These are phyloP conservation scores for Auricularia cornea DNA, from an alignment of 768 basidiomycete genomes.

Conservation along the genomic window DNA sequence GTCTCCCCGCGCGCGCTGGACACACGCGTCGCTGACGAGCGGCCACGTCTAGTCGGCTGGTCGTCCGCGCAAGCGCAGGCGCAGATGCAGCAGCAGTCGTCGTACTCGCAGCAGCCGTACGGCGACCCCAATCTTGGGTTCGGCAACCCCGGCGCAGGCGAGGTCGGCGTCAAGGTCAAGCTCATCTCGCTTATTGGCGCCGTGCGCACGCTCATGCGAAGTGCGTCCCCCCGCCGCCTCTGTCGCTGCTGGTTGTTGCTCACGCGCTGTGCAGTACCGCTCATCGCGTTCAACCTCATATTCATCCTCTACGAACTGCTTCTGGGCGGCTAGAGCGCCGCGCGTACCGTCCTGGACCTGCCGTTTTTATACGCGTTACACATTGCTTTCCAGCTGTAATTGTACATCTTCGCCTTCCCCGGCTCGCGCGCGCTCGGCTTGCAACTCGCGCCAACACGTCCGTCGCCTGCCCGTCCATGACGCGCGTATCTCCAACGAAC, in stretches of 20 bases:
- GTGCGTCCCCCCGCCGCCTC: conserved; percentile 46
- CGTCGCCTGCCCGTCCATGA: too few relatives aligned
- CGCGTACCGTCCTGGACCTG: too few relatives aligned
- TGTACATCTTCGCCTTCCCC: too few relatives aligned
- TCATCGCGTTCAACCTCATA: conserved; percentile 79
- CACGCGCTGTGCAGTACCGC: conserved; percentile 59
- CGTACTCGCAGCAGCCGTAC: conserved; percentile 37
- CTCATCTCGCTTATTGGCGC: conserved; percentile 90
- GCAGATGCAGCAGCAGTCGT: conserved; percentile 41
- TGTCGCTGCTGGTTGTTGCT: conserved; percentile 2
- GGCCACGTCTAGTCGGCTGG: conserved; percentile 70
- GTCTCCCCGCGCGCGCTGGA: conserved; percentile 2
- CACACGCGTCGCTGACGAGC: neutral
- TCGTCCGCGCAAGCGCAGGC: conserved; percentile 57
- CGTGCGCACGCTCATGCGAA: conserved; percentile 93
- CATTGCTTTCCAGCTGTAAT: too few relatives aligned
- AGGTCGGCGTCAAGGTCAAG: conserved; percentile 72
- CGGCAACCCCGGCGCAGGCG: conserved; percentile 34
- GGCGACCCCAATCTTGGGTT: conserved; percentile 27
- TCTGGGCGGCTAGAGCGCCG: conserved; percentile 33
- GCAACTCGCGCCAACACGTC: too few relatives aligned
- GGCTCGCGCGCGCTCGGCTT: too few relatives aligned
- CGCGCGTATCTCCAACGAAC: too few relatives aligned
- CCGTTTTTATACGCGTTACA: too few relatives aligned
- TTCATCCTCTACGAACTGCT: conserved; percentile 82